Conservation (phyloP, 768 basidiomycete species). For the Lentinula lateritia region DNA sequence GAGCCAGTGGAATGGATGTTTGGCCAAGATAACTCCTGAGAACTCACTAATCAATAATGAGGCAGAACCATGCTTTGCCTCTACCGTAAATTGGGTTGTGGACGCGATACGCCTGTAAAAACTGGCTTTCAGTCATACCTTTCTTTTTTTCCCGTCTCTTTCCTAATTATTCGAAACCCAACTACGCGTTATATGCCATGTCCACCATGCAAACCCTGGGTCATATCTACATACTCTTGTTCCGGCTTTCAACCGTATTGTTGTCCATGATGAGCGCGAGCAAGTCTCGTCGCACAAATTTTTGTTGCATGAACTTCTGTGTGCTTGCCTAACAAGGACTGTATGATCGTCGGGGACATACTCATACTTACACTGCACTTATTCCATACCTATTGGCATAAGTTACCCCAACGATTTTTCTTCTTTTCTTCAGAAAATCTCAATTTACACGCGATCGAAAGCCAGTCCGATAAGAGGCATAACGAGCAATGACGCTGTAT, state of each 20-base stretch:
- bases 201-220: neutral
- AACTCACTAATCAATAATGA: neutral
- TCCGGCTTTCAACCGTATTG: slow-evolving; percentile 7
- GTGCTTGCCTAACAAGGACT: neutral
- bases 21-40: slow-evolving; percentile 57
- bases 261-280: slow-evolving; percentile 10
- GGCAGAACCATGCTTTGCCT: neutral
- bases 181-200: neutral
- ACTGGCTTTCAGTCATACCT: neutral
- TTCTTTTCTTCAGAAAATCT: neutral
- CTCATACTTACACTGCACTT: neutral
- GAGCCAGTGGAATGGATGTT: slow-evolving; percentile 62
- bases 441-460: neutral
- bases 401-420: neutral
- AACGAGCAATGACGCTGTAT: no score
- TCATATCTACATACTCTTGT: neutral
- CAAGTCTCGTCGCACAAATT: neutral
- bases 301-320: neutral
- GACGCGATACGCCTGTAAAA: neutral
- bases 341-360: neutral
- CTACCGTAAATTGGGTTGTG: neutral
- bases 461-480: neutral
- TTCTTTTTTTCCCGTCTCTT: slow-evolving; percentile 4
- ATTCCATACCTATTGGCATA: neutral
- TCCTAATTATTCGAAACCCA: neutral